These are phyloP conservation scores for Phytopythium boreale DNA, from an alignment of 352 stramenopile species.

Conservation along the genomic window DNA sequence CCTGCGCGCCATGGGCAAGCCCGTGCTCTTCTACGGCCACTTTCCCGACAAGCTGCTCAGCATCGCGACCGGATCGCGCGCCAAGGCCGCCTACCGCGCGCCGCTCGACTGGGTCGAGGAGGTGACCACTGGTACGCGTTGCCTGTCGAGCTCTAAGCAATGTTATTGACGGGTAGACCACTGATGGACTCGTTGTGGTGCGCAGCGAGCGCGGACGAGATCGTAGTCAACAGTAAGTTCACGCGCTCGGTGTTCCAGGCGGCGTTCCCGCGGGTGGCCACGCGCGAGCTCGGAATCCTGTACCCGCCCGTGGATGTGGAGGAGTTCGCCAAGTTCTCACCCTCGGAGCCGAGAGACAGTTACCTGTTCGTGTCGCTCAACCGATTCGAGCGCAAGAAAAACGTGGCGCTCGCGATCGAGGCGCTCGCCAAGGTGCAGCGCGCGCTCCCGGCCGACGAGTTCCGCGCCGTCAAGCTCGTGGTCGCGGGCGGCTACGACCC, in stretches of 20 bases:
- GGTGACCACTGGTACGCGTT: constrained; percentile 80
- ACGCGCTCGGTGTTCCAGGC: constrained; percentile 89
- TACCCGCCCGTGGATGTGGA: constrained; percentile 93
- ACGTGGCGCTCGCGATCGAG: constrained; percentile 89
- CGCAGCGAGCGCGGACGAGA: constrained; percentile 80
- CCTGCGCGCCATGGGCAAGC: constrained; percentile 62
- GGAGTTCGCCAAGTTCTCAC: constrained; percentile 41
- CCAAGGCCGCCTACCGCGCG: constrained; percentile 88
- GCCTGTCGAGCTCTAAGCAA: background rate
- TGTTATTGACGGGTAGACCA: background rate
- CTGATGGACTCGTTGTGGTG: background rate
- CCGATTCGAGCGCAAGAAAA: constrained; percentile 99
- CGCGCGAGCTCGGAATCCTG: constrained; percentile 80
- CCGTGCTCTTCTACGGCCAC: constrained; percentile 98
- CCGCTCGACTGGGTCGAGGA: constrained; percentile 94
- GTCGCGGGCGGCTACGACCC: constrained; percentile 96
- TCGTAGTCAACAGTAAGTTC: constrained; percentile 97
- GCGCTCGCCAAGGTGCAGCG: constrained; percentile 62
- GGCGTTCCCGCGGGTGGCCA: constrained; percentile 79
- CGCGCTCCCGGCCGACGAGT: constrained; percentile 31
- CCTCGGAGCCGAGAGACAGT: constrained; percentile 33
- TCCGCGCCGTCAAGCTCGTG: constrained; percentile 79
- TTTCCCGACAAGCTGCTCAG: constrained; percentile 98
- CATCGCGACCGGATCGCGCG: constrained; percentile 41
- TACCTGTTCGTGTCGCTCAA: constrained; percentile 95